Evolutionary conservation across 495 filamentous ascomycete species (phyloP).

Genomic region (Hypoxylon rickii): DNA sequence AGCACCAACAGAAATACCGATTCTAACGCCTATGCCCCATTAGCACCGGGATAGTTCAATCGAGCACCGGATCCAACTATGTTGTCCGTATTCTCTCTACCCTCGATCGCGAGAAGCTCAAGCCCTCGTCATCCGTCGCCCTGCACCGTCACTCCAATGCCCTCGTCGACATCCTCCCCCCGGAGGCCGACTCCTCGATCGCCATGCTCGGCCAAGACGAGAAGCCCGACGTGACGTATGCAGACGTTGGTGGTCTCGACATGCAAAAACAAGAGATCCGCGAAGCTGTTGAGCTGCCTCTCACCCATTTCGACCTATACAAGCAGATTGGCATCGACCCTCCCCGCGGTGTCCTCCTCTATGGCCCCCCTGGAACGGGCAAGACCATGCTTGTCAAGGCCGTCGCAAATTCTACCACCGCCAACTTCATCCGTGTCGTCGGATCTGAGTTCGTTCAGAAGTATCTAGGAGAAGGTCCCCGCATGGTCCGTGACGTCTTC

Average conservation of each 20-base stretch:
- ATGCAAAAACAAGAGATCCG: constrained; percentile 99
- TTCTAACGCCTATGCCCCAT: constrained; percentile 13
- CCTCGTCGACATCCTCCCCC: constrained; percentile 95
- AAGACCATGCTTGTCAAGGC: constrained; percentile 99
- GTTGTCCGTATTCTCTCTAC: constrained; percentile 98
- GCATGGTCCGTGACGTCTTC: constrained; percentile 99
- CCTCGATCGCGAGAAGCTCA: constrained; percentile 95
- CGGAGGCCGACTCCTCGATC: constrained; percentile 97
- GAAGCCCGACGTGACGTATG: constrained; percentile 98
- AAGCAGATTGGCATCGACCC: constrained; percentile 98
- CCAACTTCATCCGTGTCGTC: constrained; percentile 97
- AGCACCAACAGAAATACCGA: neutral
- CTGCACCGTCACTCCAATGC: constrained; percentile 98
- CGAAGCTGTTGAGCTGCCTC: constrained; percentile 92
- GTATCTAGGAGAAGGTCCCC: constrained; percentile 94
- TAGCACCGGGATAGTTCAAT: constrained; percentile 98
- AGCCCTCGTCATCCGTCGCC: constrained; percentile 95
- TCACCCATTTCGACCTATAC: constrained; percentile 98
- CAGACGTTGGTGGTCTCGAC: constrained; percentile 95
- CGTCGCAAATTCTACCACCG: constrained; percentile 96
- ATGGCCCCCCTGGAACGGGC: constrained; percentile 94
- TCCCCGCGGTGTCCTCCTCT: constrained; percentile 92
- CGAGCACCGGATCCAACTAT: constrained; percentile 97
- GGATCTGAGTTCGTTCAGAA: constrained; percentile 99
- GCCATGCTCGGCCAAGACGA: constrained; percentile 96